Conservation (phyloP, 2,329 filamentous ascomycete genomes). For the Trichoderma sp. region DNA sequence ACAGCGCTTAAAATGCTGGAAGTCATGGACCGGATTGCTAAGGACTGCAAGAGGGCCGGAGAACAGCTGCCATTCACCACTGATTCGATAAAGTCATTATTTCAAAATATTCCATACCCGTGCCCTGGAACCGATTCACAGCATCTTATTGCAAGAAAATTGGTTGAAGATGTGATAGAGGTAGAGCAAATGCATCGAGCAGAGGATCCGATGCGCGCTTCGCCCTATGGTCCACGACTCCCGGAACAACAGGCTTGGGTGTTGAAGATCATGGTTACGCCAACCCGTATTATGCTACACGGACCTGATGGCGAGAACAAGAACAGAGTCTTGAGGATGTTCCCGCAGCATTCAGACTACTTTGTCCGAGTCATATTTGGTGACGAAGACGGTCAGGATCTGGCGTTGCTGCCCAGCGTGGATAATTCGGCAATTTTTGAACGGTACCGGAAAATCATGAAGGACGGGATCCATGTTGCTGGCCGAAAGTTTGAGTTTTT, state of each 20-base stretch:
- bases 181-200: constrained; percentile 40
- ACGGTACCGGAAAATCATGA: constrained; percentile 61
- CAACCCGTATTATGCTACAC: constrained; percentile 53
- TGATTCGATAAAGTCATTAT: constrained; percentile 52
- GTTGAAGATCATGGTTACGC: constrained; percentile 58
- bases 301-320: constrained; percentile 65
- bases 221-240: constrained; percentile 28
- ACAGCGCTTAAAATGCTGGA: constrained; percentile 48
- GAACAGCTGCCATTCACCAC: constrained; percentile 44
- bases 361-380: constrained; percentile 71
- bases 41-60: constrained; percentile 25
- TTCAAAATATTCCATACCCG: constrained; percentile 52
- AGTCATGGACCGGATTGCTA: constrained; percentile 37
- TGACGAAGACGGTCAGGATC: constrained; percentile 67
- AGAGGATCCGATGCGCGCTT: constrained; percentile 26
- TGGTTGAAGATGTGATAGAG: constrained; percentile 40
- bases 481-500: constrained; percentile 64
- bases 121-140: constrained; percentile 47
- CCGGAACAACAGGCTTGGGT: constrained; percentile 47
- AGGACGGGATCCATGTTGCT: constrained; percentile 59
- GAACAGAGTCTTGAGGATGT: constrained; percentile 70
- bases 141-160: constrained; percentile 37
- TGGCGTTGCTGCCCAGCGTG: constrained; percentile 55
- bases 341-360: constrained; percentile 54
- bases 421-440: constrained; percentile 48